A percentile compares a stretch with the other conserved stretches of the same genome.
Evolutionary conservation across 1,284 basidiomycete species (phyloP).

Genomic region (Volvariella volvacea): DNA sequence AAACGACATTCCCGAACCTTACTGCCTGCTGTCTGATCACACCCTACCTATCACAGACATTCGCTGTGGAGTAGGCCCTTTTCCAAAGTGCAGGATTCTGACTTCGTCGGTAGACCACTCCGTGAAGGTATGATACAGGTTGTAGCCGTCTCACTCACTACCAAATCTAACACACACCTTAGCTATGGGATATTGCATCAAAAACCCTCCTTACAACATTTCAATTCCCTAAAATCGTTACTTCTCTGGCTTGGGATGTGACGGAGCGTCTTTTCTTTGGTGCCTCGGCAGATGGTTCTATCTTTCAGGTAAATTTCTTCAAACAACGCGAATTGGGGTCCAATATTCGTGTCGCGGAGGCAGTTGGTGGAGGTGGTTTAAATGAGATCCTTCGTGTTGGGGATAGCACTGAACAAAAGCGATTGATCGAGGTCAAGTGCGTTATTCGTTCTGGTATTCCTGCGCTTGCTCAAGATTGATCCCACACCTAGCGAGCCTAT

Average conservation of each 20-base stretch:
- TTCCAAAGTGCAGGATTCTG: constrained; percentile 73
- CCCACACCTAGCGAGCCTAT: constrained; percentile 46
- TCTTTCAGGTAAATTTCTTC: constrained; percentile 81
- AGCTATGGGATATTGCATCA: constrained; percentile 81
- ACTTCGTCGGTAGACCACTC: constrained; percentile 85
- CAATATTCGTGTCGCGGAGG: constrained; percentile 48
- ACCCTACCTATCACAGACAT: constrained; percentile 86
- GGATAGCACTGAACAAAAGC: constrained; percentile 41
- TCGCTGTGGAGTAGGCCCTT: constrained; percentile 69
- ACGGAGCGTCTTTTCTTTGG: constrained; percentile 88
- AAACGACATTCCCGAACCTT: constrained; percentile 69
- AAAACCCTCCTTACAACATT: constrained; percentile 81
- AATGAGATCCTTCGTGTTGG: constrained; percentile 63
- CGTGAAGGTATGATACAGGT: constrained; percentile 64
- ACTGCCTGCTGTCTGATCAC: constrained; percentile 83
- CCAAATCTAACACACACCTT: neutral
- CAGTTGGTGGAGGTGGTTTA: constrained; percentile 70
- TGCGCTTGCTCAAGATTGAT: neutral
- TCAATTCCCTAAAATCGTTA: constrained; percentile 70
- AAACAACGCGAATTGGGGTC: constrained; percentile 46
- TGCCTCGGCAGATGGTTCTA: constrained; percentile 61
- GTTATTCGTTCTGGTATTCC: constrained; percentile 10
- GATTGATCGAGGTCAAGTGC: constrained; percentile 60
- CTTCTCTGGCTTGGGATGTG: constrained; percentile 69
- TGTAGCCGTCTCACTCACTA: neutral